Evolutionary conservation across 2,329 filamentous ascomycete genomes (phyloP), one percentile per base, ranked within the genome.

Genomic region (Aquanectria penicillioides): DNA sequence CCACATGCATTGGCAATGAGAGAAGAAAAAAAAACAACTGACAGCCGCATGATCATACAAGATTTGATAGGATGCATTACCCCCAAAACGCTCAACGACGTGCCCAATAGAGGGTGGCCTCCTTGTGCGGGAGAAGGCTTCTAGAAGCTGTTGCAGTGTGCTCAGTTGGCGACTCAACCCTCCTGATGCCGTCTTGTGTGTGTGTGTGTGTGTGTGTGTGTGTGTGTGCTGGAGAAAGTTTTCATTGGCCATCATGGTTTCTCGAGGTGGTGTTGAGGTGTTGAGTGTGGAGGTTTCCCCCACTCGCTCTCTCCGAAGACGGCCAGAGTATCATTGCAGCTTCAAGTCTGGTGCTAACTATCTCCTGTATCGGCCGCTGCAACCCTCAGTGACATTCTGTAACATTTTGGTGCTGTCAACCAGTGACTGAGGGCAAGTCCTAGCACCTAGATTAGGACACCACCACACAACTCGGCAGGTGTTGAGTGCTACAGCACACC

Each of bases 61-160:
- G 37, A 53, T 33, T 49, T 52, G 28, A 49, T 38, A 48, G 48
- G 47, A 34, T 36, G 52, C 40, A 36, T 49, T n/a, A 23, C 20
- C 7, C 18, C 40, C 50, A 33, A 44, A 48, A 28, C 57, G 26
- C 43, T 40, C n/a, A 22, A 52, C 52, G 54, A 52, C 54, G 54
- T 57, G 54, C 48, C 47, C 23, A 11, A 22, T 20, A 9, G 36
- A 26, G 51, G 47, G 41, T 40, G 13, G 28, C 43, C 65, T 63
- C 61, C 22, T 18, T 25, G 50, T 53, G 65, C 65, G 59, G 63
- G 59, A 69, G 67, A 69, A 69, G 59, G 33, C 26, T 69, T 69
- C 67, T 67, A 65, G 67, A 69, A 69, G 46, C 49, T 41, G 40
- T 29, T 34, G n/a, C n/a, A n/a, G n/a, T n/a, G n/a, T n/a, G n/a